Base-by-base conservation (phyloP, 495 filamentous ascomycete genomes). In the Hypomontagnella submonticulosa region DNA sequence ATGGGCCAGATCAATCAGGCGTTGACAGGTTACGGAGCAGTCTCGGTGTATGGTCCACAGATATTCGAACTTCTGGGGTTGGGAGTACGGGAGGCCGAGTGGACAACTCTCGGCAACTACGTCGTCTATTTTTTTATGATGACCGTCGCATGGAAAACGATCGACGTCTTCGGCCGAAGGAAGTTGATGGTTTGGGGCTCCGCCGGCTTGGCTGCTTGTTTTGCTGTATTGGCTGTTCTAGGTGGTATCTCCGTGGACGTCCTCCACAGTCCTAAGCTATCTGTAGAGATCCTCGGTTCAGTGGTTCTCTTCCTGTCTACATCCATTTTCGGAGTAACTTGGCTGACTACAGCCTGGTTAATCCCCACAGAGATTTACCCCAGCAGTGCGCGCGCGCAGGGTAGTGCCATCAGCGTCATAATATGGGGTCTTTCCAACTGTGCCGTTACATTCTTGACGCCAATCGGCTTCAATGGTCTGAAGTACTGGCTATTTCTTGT, bases 291-390 rank as follows among this genome's bases (percentile, higher is more conserved):
- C 15, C 67, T 77, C 0, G 84, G 84, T 0, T 79, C 73, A 18
- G 48, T 84, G 0, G 66, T 71, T 3, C 71, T 87, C 1, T 85
- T 73, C 66, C 47, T 82, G 12, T 81, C 83, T 6, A 87, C 84
- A 4, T 81, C 81, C 1, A 79, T 79, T 37, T 87, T 87, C 68
- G 84, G 84, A 34, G 81, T 85, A 42, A 83, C 81, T 34, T 87
- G 84, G 84, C 71, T 87, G 7, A 66, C 83, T 1, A 80, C 85
- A 5, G 75, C 80, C 40, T 87, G 83, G 84, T 71, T 86, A 11
- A 84, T 87, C 49, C 84, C 84, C 2, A 87, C 84, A 0, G 84
- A 87, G 61, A 85, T 87, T 58, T 86, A 79, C 63, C 81, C 84
- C 8, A 82, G 76, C 18, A 79, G 77, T 10, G 82, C 84, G 9